A percentile compares a stretch with the other conserved stretches of the same genome.
Conservation (phyloP, 805 yeast genomes). For the Candida silvicultrix region DNA sequence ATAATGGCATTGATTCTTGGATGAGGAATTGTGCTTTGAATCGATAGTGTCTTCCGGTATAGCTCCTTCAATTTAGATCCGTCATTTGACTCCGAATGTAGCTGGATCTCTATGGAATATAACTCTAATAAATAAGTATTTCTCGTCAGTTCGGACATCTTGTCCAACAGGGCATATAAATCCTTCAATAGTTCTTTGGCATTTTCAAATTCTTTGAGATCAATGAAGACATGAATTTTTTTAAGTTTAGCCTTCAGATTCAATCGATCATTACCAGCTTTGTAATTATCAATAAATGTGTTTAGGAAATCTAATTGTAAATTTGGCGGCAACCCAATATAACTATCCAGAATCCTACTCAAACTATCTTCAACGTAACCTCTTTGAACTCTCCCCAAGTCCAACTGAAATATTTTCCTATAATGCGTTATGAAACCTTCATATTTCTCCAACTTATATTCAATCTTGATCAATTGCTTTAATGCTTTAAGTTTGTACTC, state of each 20-base stretch:
- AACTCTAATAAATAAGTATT: conserved; percentile 52
- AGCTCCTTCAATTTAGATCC: conserved; percentile 37
- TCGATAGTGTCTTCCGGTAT: conserved; percentile 39
- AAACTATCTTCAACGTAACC: conserved; percentile 28
- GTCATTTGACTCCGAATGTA: conserved; percentile 34
- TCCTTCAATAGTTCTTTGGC: conserved; percentile 29
- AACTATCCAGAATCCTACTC: conserved; percentile 33
- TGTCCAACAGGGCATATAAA: conserved; percentile 33
- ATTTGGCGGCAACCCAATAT: conserved; percentile 12
- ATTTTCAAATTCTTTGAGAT: conserved; percentile 21
- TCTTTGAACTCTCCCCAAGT: conserved; percentile 13
- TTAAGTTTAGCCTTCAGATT: conserved; percentile 43
- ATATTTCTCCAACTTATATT: conserved; percentile 13
- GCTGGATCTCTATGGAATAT: conserved; percentile 59
- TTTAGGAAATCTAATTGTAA: conserved; percentile 25
- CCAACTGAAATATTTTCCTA: conserved; percentile 5
- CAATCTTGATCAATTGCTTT: conserved; percentile 19
- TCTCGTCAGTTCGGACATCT: conserved; percentile 36
- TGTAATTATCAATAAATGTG: conserved; percentile 21
- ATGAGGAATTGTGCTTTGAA: conserved; percentile 65
- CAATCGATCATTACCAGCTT: conserved; percentile 30
- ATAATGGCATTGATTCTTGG: conserved; percentile 71
- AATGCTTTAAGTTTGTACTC: conserved; percentile 20
- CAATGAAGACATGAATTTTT: conserved; percentile 31
- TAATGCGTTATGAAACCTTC: conserved; percentile 7